These are phyloP conservation scores for Scutellaria barbata DNA, from an alignment of 257 asterid species.

Conservation along the genomic window DNA sequence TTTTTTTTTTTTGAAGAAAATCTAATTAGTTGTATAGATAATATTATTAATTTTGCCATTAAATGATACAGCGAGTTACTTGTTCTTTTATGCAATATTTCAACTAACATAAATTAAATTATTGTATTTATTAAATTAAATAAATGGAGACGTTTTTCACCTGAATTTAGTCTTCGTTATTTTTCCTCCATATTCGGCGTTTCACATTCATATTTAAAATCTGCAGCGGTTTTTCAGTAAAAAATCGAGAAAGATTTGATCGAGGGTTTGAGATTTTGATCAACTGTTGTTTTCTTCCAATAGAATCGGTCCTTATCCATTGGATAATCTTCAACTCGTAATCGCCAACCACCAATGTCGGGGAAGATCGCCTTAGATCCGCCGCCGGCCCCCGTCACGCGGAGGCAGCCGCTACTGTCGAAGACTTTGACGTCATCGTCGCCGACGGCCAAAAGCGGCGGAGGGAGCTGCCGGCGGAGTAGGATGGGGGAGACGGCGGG, in stretches of 20 bases:
- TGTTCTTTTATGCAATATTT: no score
- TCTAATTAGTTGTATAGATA: no score
- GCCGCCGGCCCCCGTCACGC: conserved; percentile 29
- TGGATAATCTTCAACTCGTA: neutral
- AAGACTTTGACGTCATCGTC: conserved; percentile 28
- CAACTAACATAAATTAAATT: no score
- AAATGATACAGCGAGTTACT: no score
- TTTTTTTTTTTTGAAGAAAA: no score
- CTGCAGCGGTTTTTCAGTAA: conserved; percentile 23
- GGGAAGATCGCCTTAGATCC: conserved; percentile 32
- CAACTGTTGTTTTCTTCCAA: neutral
- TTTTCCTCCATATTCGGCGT: conserved; percentile 39
- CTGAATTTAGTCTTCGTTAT: conserved; percentile 22
- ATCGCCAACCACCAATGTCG: conserved; percentile 39
- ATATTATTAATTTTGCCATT: no score
- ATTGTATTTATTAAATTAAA: neutral
- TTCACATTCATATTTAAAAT: conserved; percentile 12
- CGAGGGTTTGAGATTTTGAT: conserved; percentile 31
- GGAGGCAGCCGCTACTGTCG: conserved; percentile 48
- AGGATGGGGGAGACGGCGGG: conserved; percentile 62
- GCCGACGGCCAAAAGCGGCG: neutral
- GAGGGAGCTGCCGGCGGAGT: conserved; percentile 41
- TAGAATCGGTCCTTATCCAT: neutral
- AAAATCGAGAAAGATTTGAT: conserved; percentile 25
- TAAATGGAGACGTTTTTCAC: conserved; percentile 22